Conservation (phyloP, 2,329 filamentous ascomycete species). For the Fusarium staphyleae region DNA sequence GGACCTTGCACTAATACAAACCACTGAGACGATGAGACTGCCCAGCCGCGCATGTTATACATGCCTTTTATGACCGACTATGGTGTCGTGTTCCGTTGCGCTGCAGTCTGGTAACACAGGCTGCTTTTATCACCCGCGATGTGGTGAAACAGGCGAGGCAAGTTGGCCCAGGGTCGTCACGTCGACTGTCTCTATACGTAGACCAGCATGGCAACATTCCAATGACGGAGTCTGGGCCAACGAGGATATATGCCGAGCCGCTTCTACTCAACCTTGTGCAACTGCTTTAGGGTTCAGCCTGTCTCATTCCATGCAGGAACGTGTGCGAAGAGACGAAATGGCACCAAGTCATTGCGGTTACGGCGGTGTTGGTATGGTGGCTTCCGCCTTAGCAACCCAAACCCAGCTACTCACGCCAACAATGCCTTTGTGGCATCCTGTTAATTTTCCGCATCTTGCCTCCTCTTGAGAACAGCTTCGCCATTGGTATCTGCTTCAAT, state of each 20-base stretch:
- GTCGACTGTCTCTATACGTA: not conserved
- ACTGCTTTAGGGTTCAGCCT: slow-evolving; percentile 4
- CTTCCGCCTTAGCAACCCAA: slow-evolving; percentile 29
- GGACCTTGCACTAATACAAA: slow-evolving; percentile 4
- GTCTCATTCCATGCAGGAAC: slow-evolving; percentile 23
- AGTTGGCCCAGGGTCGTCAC: not conserved
- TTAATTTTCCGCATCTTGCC: not conserved
- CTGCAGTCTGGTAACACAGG: not conserved
- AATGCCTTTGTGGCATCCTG: slow-evolving; percentile 18
- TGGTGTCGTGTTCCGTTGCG: not conserved
- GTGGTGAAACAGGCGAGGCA: not conserved
- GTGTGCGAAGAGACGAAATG: slow-evolving; percentile 3
- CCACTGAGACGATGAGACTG: not conserved
- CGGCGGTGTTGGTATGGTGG: slow-evolving; percentile 23
- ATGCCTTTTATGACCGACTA: not conserved
- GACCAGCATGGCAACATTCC: slow-evolving; percentile 17
- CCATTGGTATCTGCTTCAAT: not conserved
- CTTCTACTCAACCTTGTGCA: not conserved
- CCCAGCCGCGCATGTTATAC: not conserved
- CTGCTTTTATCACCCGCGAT: not conserved
- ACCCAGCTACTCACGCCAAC: slow-evolving; percentile 13
- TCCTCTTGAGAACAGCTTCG: not conserved
- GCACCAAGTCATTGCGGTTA: slow-evolving; percentile 11
- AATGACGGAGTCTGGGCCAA: slow-evolving; percentile 4
- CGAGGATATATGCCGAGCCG: not conserved